These are phyloP conservation scores for Fusarium abutilonis DNA, from an alignment of 2,329 filamentous ascomycete species.

Conservation along the genomic window DNA sequence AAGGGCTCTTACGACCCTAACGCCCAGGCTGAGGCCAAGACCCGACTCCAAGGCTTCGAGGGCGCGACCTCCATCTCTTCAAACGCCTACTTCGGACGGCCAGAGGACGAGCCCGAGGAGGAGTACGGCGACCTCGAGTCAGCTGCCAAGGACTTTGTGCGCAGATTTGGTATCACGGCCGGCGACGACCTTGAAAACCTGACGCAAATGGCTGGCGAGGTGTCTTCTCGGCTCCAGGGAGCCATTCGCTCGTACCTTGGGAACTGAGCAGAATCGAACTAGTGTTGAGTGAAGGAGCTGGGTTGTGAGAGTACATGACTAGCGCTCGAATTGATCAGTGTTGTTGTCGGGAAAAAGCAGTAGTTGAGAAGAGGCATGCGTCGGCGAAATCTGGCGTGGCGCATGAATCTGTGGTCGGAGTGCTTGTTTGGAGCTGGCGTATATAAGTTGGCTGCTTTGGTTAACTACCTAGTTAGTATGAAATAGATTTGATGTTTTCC, in stretches of 20 bases:
- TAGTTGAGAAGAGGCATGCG: conserved; percentile 25
- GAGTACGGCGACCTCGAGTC: conserved; percentile 91
- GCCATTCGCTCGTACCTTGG: conserved; percentile 72
- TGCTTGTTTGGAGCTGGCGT: conserved; percentile 47
- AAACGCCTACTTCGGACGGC: conserved; percentile 96
- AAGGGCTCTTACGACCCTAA: conserved; percentile 85
- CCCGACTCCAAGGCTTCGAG: conserved; percentile 89
- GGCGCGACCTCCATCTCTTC: conserved; percentile 92
- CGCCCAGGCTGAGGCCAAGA: conserved; percentile 85
- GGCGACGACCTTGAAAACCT: conserved; percentile 96
- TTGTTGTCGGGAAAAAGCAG: conserved; percentile 18
- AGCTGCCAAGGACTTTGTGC: conserved; percentile 95
- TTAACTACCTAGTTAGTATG: conserved; percentile 47
- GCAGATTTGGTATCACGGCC: conserved; percentile 93
- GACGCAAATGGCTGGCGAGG: conserved; percentile 83
- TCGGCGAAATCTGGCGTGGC: conserved; percentile 19
- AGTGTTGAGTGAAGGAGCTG: not conserved
- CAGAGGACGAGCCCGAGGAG: conserved; percentile 81
- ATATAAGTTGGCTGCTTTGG: conserved; percentile 46
- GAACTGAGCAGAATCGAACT: conserved; percentile 53
- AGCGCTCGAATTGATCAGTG: conserved; percentile 19
- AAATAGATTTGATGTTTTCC: conserved; percentile 46
- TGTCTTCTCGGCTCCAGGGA: conserved; percentile 84
- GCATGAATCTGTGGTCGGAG: conserved; percentile 39
- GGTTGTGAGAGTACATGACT: conserved; percentile 11